Base-by-base conservation (phyloP, 352 stramenopile genomes). In the Globisporangium parvum region DNA sequence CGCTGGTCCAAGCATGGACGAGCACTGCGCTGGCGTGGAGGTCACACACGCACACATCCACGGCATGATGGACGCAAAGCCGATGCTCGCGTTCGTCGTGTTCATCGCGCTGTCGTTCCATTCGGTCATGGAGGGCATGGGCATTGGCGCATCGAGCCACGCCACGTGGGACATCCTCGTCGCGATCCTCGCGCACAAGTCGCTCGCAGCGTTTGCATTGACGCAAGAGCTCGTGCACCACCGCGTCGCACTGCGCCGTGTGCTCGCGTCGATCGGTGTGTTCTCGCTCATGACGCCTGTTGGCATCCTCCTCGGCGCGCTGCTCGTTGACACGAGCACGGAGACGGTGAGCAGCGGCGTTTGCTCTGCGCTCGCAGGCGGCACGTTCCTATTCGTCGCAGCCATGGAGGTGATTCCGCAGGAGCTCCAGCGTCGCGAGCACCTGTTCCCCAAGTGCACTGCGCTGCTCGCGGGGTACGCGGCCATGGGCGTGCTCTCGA, bases 61-160 rank as follows among this genome's bases (percentile, higher is more conserved):
- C 63, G 71, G 69, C 24, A 77, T 91, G 47, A 72, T 89, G 44
- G 71, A 86, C 53, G 61, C 60, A 15, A 87, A 87, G 42, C 74
- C 75, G 17, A 63, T 83, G 26, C 54, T 91, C 31, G 79, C 80
- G 26, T 70, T 89, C n/a, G 67, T 88, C 9, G 70, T 93, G n/a
- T 89, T 91, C 59, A 60, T 77, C 14, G 83, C 83, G 35, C 65
- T 93, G 35, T 93, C 83, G 3, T 91, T 93, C 65, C 83, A 93
- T 60, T 93, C 83, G 14, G 62, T 91, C 24, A 89, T 93, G 80
- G 83, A 93, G 66, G 83, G 83, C 42, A 88, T 93, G 70, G 83
- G 80, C 57, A 76, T 93, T 41, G 83, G 83, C 20, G 83, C 83
- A 1, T 71, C 80, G 5, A 75, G 60, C 47, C 62, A 63, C 21